Evolutionary conservation across 495 filamentous ascomycete genomes (phyloP).

Genomic region (Podospora australis): DNA sequence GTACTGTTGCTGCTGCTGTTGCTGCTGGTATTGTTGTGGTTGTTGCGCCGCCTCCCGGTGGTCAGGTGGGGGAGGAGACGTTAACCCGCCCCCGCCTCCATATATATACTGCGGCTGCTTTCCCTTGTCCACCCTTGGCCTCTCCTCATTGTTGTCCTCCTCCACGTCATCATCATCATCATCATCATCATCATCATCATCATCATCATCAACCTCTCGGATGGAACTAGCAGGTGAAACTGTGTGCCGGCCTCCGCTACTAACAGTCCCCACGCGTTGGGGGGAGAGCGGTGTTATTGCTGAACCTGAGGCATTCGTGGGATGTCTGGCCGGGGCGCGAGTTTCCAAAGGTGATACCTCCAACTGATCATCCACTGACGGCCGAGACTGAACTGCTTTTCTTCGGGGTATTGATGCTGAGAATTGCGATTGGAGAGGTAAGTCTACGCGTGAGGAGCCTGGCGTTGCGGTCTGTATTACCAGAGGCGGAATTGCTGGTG

Average conservation of each 20-base stretch:
- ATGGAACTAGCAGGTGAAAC: slow-evolving; percentile 23
- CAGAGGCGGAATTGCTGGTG: neutral
- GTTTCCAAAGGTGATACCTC: slow-evolving; percentile 3
- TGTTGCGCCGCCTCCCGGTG: slow-evolving; percentile 2
- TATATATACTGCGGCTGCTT: neutral
- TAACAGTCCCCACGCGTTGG: slow-evolving; percentile 11
- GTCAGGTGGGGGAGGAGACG: slow-evolving; percentile 2
- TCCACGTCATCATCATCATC: neutral
- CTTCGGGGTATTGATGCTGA: too few species aligned
- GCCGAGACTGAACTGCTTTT: too few species aligned
- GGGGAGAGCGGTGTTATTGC: neutral
- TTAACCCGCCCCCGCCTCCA: neutral
- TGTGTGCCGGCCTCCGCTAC: slow-evolving; percentile 11
- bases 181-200: neutral
- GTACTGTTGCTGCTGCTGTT: neutral
- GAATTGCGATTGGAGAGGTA: too few species aligned
- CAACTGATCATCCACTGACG: too few species aligned
- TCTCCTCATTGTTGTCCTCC: neutral
- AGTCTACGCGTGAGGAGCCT: neutral
- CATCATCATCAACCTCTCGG: slow-evolving; percentile 9
- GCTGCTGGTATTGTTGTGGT: neutral
- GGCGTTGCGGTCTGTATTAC: too few species aligned
- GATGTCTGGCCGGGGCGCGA: neutral
- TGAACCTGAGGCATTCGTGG: neutral
- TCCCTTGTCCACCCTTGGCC: neutral